Evolutionary conservation across 805 yeast species (phyloP).

Genomic region (Barnettozyma sp.): DNA sequence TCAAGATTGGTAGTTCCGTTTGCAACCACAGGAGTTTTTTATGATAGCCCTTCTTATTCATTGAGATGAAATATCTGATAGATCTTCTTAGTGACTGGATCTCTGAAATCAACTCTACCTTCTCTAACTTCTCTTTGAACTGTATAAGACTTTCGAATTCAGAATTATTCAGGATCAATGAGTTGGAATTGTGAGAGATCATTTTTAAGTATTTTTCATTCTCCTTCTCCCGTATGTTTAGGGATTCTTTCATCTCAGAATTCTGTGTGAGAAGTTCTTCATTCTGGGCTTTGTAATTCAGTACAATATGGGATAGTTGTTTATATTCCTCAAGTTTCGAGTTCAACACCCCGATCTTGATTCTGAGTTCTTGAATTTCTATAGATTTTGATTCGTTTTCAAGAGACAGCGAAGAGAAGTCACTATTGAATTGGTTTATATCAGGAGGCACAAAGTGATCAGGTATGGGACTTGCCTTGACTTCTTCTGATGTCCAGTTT

Average conservation of each 20-base stretch:
- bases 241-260: conserved; percentile 9
- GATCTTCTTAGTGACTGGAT: conserved; percentile 35
- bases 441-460: too few species aligned
- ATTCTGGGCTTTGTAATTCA: conserved; percentile 21
- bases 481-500: background rate
- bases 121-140: conserved; percentile 29
- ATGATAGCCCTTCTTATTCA: background rate
- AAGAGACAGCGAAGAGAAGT: background rate
- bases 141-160: conserved; percentile 29
- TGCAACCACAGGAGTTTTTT: conserved; percentile 9
- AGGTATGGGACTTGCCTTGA: too few species aligned
- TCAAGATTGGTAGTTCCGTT: conserved; percentile 8
- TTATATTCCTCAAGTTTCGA: conserved; percentile 33
- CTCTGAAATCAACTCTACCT: conserved; percentile 37
- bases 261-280: conserved; percentile 13
- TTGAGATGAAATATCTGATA: conserved; percentile 7
- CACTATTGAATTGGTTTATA: background rate
- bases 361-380: conserved; percentile 35
- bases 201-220: conserved; percentile 15
- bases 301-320: conserved; percentile 24
- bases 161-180: conserved; percentile 22
- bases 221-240: conserved; percentile 17
- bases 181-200: conserved; percentile 16
- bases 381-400: conserved; percentile 10
- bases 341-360: conserved; percentile 41